These are phyloP conservation scores for Mariannaea elegans DNA, from an alignment of 2,329 filamentous ascomycete genomes.

Conservation along the genomic window DNA sequence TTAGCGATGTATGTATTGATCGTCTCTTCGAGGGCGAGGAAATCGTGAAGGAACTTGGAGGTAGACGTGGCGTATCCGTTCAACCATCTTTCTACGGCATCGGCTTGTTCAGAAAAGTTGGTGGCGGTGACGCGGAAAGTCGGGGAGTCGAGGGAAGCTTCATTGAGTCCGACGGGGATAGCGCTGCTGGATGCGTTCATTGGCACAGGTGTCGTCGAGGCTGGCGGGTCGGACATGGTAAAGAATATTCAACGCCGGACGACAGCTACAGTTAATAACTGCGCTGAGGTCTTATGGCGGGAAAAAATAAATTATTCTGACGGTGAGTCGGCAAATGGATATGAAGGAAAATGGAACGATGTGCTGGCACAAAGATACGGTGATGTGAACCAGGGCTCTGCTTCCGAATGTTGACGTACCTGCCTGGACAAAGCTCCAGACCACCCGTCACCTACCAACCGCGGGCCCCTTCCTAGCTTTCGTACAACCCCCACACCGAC, in stretches of 20 bases:
- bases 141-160: slow-evolving; percentile 95
- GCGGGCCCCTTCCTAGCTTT: slow-evolving; percentile 1
- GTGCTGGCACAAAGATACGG: slow-evolving; percentile 27
- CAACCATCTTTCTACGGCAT: slow-evolving; percentile 92
- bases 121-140: slow-evolving; percentile 88
- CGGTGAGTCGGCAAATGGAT: slow-evolving; percentile 12
- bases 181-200: slow-evolving; percentile 33
- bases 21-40: slow-evolving; percentile 79
- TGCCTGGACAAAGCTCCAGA: slow-evolving; percentile 3
- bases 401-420: slow-evolving; percentile 26
- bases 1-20: slow-evolving; percentile 81
- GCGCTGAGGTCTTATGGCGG: slow-evolving; percentile 37
- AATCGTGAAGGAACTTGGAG: slow-evolving; percentile 65
- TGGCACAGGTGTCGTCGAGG: slow-evolving; percentile 33
- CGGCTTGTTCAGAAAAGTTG: slow-evolving; percentile 92
- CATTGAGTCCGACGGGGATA: slow-evolving; percentile 85
- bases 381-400: slow-evolving; percentile 27
- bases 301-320: slow-evolving; percentile 17
- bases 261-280: slow-evolving; percentile 38
- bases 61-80: slow-evolving; percentile 66
- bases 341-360: slow-evolving; percentile 32
- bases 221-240: slow-evolving; percentile 34
- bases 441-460: not conserved
- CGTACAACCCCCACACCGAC: slow-evolving; percentile 14
- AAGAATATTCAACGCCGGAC: slow-evolving; percentile 29